phyloP scores from a whole-genome alignment of 345 rosid species.

The Salix udensis region DNA sequence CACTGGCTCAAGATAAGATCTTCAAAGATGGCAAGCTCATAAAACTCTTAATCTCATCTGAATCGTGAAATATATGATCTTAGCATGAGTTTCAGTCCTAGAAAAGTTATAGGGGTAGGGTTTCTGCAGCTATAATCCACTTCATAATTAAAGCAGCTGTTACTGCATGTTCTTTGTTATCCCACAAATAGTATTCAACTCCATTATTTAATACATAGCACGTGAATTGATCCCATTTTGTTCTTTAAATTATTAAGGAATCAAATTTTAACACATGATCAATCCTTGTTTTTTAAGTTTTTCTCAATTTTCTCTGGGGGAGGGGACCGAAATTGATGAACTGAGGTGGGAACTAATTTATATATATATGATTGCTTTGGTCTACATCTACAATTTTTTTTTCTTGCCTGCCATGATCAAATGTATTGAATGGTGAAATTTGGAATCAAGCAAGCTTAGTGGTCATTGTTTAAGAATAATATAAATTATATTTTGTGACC shows the following conservation, averaged over 20 bases:
- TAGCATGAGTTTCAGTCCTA: neutral
- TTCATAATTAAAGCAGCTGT: neutral
- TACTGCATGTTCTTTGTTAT: neutral
- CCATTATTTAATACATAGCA: neutral
- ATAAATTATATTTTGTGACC: too few relatives aligned
- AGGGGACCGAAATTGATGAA: neutral
- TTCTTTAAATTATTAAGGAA: neutral
- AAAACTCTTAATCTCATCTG: neutral
- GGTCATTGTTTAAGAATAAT: neutral
- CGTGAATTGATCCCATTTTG: neutral
- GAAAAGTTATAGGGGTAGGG: neutral
- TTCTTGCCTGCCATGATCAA: neutral
- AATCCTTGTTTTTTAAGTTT: neutral
- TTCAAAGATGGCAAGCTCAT: slow-evolving; percentile 25
- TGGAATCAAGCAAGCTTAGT: neutral
- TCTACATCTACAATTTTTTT: neutral
- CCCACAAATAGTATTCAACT: neutral
- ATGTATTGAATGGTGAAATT: neutral
- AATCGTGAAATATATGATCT: neutral
- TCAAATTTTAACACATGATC: neutral
- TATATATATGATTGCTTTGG: neutral
- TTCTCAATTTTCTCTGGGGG: neutral
- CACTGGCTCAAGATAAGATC: slow-evolving; percentile 33
- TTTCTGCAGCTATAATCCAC: neutral
- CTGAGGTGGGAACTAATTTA: neutral